phyloP scores from a whole-genome alignment of 495 filamentous ascomycete species.

The Parathielavia hyrcaniae region DNA sequence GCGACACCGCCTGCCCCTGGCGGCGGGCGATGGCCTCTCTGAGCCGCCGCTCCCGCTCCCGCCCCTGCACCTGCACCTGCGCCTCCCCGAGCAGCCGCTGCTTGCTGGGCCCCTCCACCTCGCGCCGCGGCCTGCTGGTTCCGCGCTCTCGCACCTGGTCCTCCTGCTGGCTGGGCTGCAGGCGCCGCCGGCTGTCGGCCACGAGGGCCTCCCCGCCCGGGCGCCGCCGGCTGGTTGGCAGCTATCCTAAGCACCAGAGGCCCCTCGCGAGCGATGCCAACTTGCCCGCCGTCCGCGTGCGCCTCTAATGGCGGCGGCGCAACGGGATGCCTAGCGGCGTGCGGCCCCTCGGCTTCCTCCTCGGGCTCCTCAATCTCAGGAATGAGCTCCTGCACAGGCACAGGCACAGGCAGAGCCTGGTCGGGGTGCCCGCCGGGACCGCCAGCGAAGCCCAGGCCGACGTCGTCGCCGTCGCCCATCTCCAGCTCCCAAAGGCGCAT shows the following conservation, averaged over 20 bases:
- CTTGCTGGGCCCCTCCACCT: conserved; percentile 17
- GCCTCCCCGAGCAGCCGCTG: conserved; percentile 9
- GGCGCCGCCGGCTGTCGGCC: conserved; percentile 26
- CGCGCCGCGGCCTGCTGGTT: conserved; percentile 1
- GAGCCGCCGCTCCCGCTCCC: conserved; percentile 5
- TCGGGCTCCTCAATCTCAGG: conserved; percentile 27
- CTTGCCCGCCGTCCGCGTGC: conserved; percentile 22
- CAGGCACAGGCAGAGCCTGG: conserved; percentile 1
- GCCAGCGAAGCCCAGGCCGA: conserved; percentile 49
- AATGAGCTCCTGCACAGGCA: conserved; percentile 22
- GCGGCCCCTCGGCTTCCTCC: conserved; percentile 24
- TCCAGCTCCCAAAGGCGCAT: conserved; percentile 87
- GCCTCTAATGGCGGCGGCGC: conserved; percentile 1
- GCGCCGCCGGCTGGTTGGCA: conserved; percentile 28
- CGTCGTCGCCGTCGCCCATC: conserved; percentile 66
- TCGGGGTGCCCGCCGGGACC: conserved; percentile 27
- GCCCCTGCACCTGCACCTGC: conserved; percentile 8
- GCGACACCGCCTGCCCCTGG: conserved; percentile 6
- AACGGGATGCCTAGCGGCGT: conserved; percentile 11
- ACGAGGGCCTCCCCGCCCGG: conserved; percentile 24
- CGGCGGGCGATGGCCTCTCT: conserved; percentile 9
- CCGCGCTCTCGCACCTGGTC: neutral
- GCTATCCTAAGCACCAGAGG: conserved; percentile 51
- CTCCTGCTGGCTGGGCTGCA: neutral
- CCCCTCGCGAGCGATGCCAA: conserved; percentile 46